Evolutionary conservation across 2,329 filamentous ascomycete species (phyloP).

Genomic region (Aureobasidium vineae): DNA sequence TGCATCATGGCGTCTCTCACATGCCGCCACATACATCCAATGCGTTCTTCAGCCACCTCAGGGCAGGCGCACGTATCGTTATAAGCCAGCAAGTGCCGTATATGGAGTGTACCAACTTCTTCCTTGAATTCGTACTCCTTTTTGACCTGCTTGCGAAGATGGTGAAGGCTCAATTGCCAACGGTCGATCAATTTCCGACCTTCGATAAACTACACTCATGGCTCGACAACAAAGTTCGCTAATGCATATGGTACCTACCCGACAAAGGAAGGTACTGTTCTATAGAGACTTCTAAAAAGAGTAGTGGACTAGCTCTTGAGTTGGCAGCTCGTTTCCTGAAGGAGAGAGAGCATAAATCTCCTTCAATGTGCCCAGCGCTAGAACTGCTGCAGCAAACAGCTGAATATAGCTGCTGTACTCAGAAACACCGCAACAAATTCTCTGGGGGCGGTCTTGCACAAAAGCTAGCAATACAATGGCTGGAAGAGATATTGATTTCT

Average conservation of each 20-base stretch:
- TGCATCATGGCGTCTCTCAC: too few relatives aligned
- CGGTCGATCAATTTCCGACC: not conserved
- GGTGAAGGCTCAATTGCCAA: not conserved
- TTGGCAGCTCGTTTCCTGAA: not conserved
- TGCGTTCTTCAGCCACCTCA: too few relatives aligned
- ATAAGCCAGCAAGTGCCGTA: too few relatives aligned
- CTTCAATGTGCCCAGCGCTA: not conserved
- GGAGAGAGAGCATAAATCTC: not conserved
- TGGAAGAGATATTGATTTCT: not conserved
- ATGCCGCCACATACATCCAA: too few relatives aligned
- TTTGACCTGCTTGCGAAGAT: not conserved
- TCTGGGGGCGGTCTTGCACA: not conserved
- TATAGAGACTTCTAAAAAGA: not conserved
- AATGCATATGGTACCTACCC: slow-evolving; percentile 1
- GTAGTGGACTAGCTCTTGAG: not conserved
- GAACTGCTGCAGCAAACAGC: not conserved
- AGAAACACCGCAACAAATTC: not conserved
- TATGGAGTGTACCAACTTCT: not conserved
- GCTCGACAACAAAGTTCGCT: not conserved
- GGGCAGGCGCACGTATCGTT: not conserved
- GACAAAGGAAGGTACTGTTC: not conserved
- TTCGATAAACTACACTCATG: not conserved
- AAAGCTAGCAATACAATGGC: not conserved
- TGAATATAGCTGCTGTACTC: not conserved
- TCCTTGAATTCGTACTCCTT: not conserved